Evolutionary conservation across 176 grass and related monocot genomes (phyloP).

Genomic region (Saccharum spontaneum): DNA sequence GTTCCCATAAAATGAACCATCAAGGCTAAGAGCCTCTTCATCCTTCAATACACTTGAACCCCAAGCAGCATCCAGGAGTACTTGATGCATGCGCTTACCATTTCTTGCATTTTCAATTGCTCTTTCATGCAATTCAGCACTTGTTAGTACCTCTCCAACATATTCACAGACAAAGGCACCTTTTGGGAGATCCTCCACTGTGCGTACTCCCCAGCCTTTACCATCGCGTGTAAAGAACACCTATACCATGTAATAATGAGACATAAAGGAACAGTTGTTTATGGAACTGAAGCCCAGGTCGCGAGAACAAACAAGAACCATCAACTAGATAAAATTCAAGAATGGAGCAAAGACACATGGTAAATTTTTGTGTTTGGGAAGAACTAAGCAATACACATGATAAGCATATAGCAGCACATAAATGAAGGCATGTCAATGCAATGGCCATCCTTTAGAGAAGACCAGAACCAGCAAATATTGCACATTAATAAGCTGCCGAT

Average conservation of each 20-base stretch:
- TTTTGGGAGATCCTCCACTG: constrained; percentile 73
- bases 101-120: constrained; percentile 38
- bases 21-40: constrained; percentile 67
- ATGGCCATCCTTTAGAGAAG: not conserved
- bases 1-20: constrained; percentile 80
- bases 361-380: not conserved
- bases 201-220: constrained; percentile 73
- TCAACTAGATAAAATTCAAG: not conserved
- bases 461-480: not conserved
- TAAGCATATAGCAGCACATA: not conserved
- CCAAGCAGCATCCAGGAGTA: constrained; percentile 72
- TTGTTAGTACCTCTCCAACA: constrained; percentile 77
- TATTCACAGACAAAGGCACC: constrained; percentile 81
- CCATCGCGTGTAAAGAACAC: constrained; percentile 67
- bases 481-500: not conserved
- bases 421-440: constrained; percentile 6
- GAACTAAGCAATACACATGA: constrained; percentile 9
- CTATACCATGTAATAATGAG: constrained; percentile 29
- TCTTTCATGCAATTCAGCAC: constrained; percentile 58
- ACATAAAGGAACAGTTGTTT: not conserved
- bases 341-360: not conserved
- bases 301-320: not conserved
- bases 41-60: constrained; percentile 41
- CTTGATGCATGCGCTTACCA: constrained; percentile 53
- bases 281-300: not conserved